Evolutionary conservation across 2,329 filamentous ascomycete genomes (phyloP).

Genomic region (Sporothrix mexicana): DNA sequence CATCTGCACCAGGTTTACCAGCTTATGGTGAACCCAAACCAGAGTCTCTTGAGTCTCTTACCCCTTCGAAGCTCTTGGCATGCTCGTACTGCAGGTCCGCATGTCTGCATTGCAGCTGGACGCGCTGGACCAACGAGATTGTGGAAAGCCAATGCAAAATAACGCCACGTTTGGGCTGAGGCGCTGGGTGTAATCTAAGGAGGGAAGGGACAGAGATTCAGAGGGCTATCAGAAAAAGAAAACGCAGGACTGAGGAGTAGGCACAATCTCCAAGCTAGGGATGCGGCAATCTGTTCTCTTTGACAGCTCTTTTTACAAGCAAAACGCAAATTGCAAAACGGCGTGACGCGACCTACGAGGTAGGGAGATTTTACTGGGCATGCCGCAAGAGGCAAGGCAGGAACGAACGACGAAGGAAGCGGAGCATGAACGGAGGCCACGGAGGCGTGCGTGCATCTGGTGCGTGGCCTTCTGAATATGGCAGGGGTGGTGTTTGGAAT

Average conservation of each 20-base stretch:
- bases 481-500: background rate
- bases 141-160: background rate
- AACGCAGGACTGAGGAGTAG: background rate
- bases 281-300: conserved; percentile 22
- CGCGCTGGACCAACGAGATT: conserved; percentile 17
- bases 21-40: background rate
- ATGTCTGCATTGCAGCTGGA: background rate
- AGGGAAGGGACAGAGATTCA: too few relatives aligned
- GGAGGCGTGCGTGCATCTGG: conserved; percentile 10
- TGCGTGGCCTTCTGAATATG: background rate
- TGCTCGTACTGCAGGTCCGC: background rate
- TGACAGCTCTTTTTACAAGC: background rate
- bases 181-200: background rate
- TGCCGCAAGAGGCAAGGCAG: background rate
- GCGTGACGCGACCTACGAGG: background rate
- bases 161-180: conserved; percentile 12
- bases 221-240: background rate
- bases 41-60: too few relatives aligned
- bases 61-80: background rate
- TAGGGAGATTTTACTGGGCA: background rate
- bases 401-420: background rate
- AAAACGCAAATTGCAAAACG: too few relatives aligned
- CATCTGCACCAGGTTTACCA: background rate
- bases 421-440: conserved; percentile 3
- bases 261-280: background rate